Base-by-base conservation (phyloP, 108 stramenopile species). In the Chaetoceros tenuissimus region DNA sequence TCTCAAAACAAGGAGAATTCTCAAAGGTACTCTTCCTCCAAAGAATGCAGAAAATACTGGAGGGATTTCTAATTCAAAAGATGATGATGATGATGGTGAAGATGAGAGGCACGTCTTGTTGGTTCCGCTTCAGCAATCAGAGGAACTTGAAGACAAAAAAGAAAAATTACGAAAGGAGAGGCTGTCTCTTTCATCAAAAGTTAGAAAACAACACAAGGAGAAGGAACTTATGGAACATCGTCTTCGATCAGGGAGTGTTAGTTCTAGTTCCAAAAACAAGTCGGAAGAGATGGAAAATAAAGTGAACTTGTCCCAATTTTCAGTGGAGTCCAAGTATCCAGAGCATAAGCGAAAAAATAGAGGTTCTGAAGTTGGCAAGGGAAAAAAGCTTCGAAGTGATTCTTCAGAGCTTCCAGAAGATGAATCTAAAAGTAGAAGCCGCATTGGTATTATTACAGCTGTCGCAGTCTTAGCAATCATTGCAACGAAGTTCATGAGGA, bases 311-410 rank as follows among this genome's bases (percentile, higher is more conserved):
- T 10, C 58, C 20, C 71, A 53, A 52, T 72, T 80, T 56, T 59
- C 60, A 17, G 67, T 72, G 23, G 64, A 79, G 53, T 61, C 70
- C 0, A 21, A 67, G 40, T 62, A 60, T 55, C 73, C 73, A n/a
- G 59, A 61, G 51, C 73, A 75, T 50, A 80, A 80, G 31, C 73
- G 73, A 40, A 57, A 23, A 57, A 66, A 46, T 23, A 27, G 10
- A 44, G 28, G 13, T 62, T 49, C 16, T 20, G 40, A 13, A 47
- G 55, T 20, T 58, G 23, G 7, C 20, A 31, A 22, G 48, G 46
- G 13, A 57, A 66, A 58, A 60, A 54, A 28, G 27, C 31, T 21
- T 47, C 28, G 40, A 67, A 60, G 29, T 25, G 49, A 24, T 21
- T 34, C 13, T 48, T 13, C 34, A 13, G 13, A 40, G 13, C 13